Conservation (phyloP, 768 basidiomycete species). For the Lactarius sanguifluus region DNA sequence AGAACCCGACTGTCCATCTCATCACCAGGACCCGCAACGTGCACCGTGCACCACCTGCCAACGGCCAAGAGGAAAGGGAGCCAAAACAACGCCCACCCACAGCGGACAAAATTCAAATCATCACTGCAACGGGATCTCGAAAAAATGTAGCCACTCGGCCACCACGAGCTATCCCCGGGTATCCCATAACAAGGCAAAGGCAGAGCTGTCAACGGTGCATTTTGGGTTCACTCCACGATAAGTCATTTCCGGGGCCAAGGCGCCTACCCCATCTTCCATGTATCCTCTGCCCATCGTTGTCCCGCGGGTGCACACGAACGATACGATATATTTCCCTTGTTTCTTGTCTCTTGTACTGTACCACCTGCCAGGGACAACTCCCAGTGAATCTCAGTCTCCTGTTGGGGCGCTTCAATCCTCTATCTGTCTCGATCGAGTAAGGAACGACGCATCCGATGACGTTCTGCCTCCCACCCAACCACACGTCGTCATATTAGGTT, state of each 20-base stretch:
- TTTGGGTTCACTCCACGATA: not conserved
- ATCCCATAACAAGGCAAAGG: not conserved
- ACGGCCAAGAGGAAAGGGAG: not conserved
- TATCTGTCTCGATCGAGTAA: not conserved
- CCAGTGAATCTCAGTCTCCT: conserved; percentile 6
- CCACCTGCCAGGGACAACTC: conserved; percentile 13
- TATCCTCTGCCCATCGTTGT: not conserved
- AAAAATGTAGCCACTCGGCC: not conserved
- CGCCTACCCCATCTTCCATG: not conserved
- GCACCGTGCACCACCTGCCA: not conserved
- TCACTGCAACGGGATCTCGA: not conserved
- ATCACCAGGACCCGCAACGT: not conserved
- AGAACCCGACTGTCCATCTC: not conserved
- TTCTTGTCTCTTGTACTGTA: no score
- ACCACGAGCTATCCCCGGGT: not conserved
- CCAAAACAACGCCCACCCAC: not conserved
- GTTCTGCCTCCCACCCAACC: not conserved
- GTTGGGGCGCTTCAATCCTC: not conserved
- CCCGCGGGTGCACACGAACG: not conserved
- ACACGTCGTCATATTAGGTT: conserved; percentile 21
- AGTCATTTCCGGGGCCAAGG: not conserved
- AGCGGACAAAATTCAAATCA: not conserved
- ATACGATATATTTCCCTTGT: not conserved
- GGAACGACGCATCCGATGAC: conserved; percentile 13
- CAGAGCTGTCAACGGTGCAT: not conserved